Base-by-base conservation (phyloP, 2,329 filamentous ascomycete genomes). In the Scedosporium minutisporum region DNA sequence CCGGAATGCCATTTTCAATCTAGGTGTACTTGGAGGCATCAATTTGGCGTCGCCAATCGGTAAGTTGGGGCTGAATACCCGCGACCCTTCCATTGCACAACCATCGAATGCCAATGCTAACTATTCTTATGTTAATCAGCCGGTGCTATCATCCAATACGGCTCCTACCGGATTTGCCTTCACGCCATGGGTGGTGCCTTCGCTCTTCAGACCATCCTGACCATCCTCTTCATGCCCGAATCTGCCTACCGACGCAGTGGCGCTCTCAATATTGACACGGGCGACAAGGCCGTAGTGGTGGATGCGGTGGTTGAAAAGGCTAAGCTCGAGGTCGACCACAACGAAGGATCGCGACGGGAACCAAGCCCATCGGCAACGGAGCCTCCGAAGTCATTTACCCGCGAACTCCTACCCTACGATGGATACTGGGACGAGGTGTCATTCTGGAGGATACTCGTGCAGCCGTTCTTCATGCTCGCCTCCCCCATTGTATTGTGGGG, bases 221-320 rank as follows among this genome's bases (percentile, higher is more conserved):
- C 73, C 4, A 70, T 77, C 59, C 71, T 78, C 64, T 77, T 74
- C 68, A 77, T 77, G 75, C 75, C 75, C 5, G 75, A 77, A 63
- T 73, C 74, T 0, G 74, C 75, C 1, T 77, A 70, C 64, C 65
- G 67, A 38, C 67, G 74, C 18, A 63, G 51, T 16, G 68, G 69
- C n/a, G 67, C 69, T 4, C 61, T 59, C 25, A 27, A 63, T 27
- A 63, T 63, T 42, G 61, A 63, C 23, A 63, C 61, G 5, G 18
- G 70, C 4, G 66, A 69, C 7, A 60, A 64, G 27, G 44, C 41
- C 10, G 51, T 62, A 33, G 61, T 63, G 44, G 38, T 63, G 38
- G 63, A 63, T 4, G 64, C 42, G 10, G 58, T 42, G 21, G n/a
- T 23, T 25, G 65, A 66, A 16, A 65, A 62, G 67, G 68, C 57